Evolutionary conservation across 805 yeast species (phyloP).

Genomic region (Jamesozyma spencerorum): DNA sequence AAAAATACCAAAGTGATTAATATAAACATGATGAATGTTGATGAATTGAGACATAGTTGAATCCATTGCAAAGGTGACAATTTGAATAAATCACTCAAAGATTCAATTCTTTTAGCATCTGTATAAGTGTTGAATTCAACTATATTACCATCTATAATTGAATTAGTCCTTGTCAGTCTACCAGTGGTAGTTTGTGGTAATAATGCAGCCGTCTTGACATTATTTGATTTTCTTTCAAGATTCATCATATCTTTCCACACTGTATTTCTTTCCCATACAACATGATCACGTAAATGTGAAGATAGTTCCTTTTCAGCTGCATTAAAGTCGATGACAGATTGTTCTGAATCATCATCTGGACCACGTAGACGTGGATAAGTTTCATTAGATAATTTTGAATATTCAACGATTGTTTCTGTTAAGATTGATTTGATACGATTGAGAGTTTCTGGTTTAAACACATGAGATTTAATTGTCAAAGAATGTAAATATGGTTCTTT

Average conservation of each 20-base stretch:
- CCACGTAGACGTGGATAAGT: conserved; percentile 4
- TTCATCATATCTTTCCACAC: conserved; percentile 97
- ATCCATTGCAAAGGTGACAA: conserved; percentile 11
- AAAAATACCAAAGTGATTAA: conserved; percentile 42
- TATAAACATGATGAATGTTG: conserved; percentile 33
- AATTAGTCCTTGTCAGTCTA: conserved; percentile 1
- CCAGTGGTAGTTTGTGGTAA: neutral
- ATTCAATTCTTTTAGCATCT: conserved; percentile 1
- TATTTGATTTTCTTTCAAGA: conserved; percentile 76
- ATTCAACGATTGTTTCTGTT: conserved; percentile 43
- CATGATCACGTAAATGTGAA: conserved; percentile 71
- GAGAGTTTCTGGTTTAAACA: conserved; percentile 45
- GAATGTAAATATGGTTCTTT: conserved; percentile 48
- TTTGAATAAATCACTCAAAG: conserved; percentile 13
- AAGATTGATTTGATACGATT: conserved; percentile 43
- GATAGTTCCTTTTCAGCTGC: conserved; percentile 42
- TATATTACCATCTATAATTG: neutral
- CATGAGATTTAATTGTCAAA: conserved; percentile 39
- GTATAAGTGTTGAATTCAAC: conserved; percentile 1
- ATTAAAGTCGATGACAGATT: conserved; percentile 3
- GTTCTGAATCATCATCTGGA: neutral
- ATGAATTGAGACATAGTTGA: conserved; percentile 5
- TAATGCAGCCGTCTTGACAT: conserved; percentile 39
- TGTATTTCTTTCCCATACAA: conserved; percentile 94
- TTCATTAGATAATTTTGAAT: conserved; percentile 38